Evolutionary conservation across 2,329 filamentous ascomycete species (phyloP).

Genomic region (Fusarium marasasianum): DNA sequence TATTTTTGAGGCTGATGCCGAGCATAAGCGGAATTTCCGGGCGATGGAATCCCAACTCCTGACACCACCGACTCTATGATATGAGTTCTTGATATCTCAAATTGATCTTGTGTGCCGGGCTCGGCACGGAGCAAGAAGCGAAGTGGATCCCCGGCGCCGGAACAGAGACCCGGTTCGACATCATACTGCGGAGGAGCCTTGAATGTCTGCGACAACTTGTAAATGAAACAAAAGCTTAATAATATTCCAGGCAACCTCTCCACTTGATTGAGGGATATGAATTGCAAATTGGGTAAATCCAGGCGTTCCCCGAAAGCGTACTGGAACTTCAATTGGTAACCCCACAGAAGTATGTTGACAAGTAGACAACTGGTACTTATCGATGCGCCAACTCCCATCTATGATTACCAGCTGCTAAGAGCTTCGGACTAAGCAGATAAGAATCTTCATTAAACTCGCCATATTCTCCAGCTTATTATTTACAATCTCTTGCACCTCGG

Average conservation of each 20-base stretch:
- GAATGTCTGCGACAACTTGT: not conserved
- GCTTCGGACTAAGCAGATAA: accelerated
- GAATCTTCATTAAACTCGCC: accelerated
- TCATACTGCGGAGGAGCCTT: not conserved
- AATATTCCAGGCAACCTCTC: accelerated
- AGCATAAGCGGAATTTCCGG: accelerated
- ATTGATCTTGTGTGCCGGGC: not conserved
- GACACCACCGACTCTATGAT: accelerated
- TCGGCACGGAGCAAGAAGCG: not conserved
- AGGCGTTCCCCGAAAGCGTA: accelerated
- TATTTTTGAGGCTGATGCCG: accelerated
- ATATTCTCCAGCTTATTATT: accelerated
- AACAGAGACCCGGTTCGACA: not conserved
- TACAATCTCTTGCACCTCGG: not conserved
- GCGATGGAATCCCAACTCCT: accelerated
- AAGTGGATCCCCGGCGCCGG: not conserved
- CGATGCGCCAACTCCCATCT: not conserved
- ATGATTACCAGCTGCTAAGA: accelerated
- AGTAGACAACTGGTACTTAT: accelerated
- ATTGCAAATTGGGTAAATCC: too few relatives aligned
- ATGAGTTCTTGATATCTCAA: not conserved
- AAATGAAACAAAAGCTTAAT: not conserved
- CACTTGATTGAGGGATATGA: accelerated
- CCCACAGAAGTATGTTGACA: accelerated
- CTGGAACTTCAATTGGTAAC: accelerated